Conservation (phyloP, 345 rosid genomes). For the Arabidopsis suecica region DNA sequence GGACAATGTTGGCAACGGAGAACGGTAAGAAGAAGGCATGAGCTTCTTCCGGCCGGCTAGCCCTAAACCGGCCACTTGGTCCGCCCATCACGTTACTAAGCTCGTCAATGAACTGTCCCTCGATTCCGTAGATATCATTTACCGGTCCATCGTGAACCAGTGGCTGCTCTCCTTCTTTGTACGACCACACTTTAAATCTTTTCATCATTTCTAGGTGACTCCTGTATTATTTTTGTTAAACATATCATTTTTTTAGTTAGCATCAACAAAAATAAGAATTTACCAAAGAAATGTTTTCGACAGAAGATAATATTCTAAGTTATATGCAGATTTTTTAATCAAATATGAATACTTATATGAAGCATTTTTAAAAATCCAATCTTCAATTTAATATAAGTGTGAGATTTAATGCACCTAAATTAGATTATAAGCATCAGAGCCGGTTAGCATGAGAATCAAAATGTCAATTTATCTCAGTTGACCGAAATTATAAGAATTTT, state of each 20-base stretch:
- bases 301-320: too few relatives aligned
- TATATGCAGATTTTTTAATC: not conserved
- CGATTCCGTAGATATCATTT: slow-evolving; percentile 58
- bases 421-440: not conserved
- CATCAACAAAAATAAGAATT: not conserved
- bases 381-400: not conserved
- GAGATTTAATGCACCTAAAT: not conserved
- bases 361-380: not conserved
- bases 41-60: slow-evolving; percentile 59
- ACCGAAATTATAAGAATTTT: not conserved
- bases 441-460: not conserved
- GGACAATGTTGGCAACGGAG: slow-evolving; percentile 50
- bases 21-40: slow-evolving; percentile 60
- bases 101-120: slow-evolving; percentile 67
- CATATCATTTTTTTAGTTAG: slow-evolving; percentile 6
- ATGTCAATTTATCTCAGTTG: slow-evolving; percentile 3
- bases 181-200: slow-evolving; percentile 62
- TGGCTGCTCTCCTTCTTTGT: slow-evolving; percentile 67
- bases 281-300: not conserved
- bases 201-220: slow-evolving; percentile 68
- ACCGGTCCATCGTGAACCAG: slow-evolving; percentile 57
- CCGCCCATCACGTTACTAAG: slow-evolving; percentile 39
- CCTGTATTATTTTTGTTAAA: slow-evolving; percentile 38
- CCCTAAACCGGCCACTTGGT: slow-evolving; percentile 44
- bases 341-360: not conserved